Base-by-base conservation (phyloP, 163 green algal genomes). In the Coccomyxa subellipsoidea region DNA sequence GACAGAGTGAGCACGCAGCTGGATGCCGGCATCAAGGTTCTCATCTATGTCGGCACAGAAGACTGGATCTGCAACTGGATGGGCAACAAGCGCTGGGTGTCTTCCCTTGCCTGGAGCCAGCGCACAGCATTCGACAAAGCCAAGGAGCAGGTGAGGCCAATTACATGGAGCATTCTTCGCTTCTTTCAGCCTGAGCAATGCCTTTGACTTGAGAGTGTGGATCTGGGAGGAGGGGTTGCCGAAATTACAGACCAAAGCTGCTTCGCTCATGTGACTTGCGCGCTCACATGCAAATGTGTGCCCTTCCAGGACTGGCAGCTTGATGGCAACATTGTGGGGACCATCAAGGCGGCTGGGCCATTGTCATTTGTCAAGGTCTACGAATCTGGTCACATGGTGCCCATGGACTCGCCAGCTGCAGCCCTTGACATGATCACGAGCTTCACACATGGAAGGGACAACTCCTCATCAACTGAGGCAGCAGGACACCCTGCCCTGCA, bases 31-130 rank as follows among this genome's bases (percentile, higher is more conserved):
- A 73, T 73, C n/a, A 34, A 73, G 10, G 66, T 73, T 8, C 66
- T 73, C 66, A 73, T 73, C 66, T 73, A 73, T 73, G 66, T 73
- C 66, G 66, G 66, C n/a, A 34, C 66, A 73, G 66, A 73, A 23
- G 66, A 73, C 66, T 73, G 66, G 66, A 73, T 73, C n/a, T 73
- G 66, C 66, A 73, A 73, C 8, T 73, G 66, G 66, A 32, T 32
- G 29, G 66, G 66, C 66, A 73, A 73, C n/a, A 32, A 73, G n/a
- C 21, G 21, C 29, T 73, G 66, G 66, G 29, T 73, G 21, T 23
- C 29, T 34, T 18, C 18, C 8, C 66, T 73, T 27, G 66, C 66
- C 27, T 73, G 66, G 66, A 73, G 66, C 66, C 66, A 34, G 29
- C 27, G n/a, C 29, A n/a, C 31, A 36, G 66, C 66, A 1, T 73